A percentile compares a stretch with the other conserved stretches of the same genome.
These are phyloP conservation scores for Choiromyces venosus DNA, from an alignment of 495 filamentous ascomycete species.

Conservation along the genomic window DNA sequence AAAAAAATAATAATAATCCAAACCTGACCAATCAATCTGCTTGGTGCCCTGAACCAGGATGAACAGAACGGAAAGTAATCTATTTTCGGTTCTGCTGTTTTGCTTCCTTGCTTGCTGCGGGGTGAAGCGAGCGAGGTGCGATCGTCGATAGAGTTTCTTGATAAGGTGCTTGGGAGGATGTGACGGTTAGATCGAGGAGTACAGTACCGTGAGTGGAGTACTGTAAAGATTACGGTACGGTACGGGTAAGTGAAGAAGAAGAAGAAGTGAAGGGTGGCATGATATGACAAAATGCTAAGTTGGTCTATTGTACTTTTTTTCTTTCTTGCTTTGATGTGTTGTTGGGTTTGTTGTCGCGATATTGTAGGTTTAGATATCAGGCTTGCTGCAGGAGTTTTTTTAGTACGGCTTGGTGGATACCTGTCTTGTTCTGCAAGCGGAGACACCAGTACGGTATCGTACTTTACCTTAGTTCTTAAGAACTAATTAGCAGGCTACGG, in stretches of 20 bases:
- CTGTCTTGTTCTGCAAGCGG: no score
- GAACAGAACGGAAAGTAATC: not conserved
- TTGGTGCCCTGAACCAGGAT: not conserved
- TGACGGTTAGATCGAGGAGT: not conserved
- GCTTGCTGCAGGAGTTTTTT: not conserved
- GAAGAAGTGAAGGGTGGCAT: not conserved
- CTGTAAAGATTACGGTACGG: not conserved
- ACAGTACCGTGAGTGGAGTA: not conserved
- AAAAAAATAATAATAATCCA: not conserved
- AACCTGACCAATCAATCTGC: not conserved
- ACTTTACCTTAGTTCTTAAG: not conserved
- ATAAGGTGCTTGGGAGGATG: not conserved
- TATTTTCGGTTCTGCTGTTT: not conserved
- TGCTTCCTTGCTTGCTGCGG: not conserved
- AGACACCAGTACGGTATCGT: not conserved
- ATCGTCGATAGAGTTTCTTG: not conserved
- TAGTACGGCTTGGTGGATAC: not conserved
- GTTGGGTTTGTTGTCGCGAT: not conserved
- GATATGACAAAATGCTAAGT: not conserved
- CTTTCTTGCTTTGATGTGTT: not conserved
- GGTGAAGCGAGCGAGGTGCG: not conserved
- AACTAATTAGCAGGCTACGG: not conserved
- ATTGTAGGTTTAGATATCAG: not conserved
- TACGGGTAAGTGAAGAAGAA: no score
- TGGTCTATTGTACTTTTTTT: not conserved